Evolutionary conservation across 495 filamentous ascomycete species (phyloP).

Genomic region (Aspergillus ostianus): DNA sequence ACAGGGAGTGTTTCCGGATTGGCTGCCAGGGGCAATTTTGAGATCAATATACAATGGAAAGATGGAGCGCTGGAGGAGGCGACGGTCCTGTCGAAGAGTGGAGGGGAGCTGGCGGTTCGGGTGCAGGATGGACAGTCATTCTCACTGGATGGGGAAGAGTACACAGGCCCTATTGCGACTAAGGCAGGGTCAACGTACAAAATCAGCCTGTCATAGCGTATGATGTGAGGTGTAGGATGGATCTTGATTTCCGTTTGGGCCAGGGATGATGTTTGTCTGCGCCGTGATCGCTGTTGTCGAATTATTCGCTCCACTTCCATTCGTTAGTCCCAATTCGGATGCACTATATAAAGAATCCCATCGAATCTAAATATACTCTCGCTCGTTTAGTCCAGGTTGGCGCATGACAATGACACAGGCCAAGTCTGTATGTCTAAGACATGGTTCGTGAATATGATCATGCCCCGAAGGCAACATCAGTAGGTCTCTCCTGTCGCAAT

Average conservation of each 20-base stretch:
- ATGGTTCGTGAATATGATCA: neutral
- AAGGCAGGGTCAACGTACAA: neutral
- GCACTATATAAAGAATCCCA: neutral
- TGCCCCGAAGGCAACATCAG: neutral
- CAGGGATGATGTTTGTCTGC: neutral
- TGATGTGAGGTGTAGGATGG: neutral
- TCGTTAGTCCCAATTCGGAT: neutral
- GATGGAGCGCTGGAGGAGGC: constrained; percentile 19
- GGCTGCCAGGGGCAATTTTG: constrained; percentile 25
- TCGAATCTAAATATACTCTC: neutral
- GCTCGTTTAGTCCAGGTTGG: neutral
- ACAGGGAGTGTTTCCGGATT: constrained; percentile 24
- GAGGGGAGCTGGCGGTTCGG: constrained; percentile 3
- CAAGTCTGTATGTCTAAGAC: neutral
- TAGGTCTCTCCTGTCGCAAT: neutral
- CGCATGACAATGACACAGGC: neutral
- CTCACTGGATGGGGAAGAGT: neutral
- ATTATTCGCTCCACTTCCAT: neutral
- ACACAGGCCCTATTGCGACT: neutral
- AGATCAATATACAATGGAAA: constrained; percentile 26
- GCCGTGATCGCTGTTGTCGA: neutral
- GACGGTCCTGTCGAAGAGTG: constrained; percentile 13
- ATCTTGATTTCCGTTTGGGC: neutral
- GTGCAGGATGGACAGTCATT: constrained; percentile 4
- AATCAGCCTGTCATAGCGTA: neutral